Conservation (phyloP, 2,329 filamentous ascomycete species). For the Eurotiales sp. region DNA sequence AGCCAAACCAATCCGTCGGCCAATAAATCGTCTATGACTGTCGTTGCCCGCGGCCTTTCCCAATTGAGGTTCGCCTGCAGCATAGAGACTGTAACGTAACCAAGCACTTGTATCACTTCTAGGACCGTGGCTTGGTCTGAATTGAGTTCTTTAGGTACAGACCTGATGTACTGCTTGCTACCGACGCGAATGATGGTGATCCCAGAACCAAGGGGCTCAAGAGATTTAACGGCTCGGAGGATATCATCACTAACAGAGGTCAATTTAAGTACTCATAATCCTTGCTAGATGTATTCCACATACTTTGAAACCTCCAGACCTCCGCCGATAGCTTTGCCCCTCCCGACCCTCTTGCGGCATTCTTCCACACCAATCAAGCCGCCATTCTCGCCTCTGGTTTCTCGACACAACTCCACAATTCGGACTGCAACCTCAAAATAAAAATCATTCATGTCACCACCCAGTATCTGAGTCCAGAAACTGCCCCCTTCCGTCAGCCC, state of each 20-base stretch:
- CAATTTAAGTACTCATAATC: not conserved
- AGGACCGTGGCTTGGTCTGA: slow-evolving; percentile 89
- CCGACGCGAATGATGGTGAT: slow-evolving; percentile 84
- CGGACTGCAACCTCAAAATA: slow-evolving; percentile 97
- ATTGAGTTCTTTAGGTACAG: slow-evolving; percentile 91
- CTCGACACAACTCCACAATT: slow-evolving; percentile 86
- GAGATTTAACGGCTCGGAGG: slow-evolving; percentile 77
- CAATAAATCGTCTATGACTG: slow-evolving; percentile 84
- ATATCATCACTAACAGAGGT: slow-evolving; percentile 69
- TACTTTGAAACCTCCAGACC: slow-evolving; percentile 76
- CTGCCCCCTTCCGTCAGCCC: slow-evolving; percentile 55
- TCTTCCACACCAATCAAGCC: slow-evolving; percentile 83
- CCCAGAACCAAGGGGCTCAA: slow-evolving; percentile 81
- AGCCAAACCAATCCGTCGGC: slow-evolving; percentile 91
- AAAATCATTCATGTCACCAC: slow-evolving; percentile 91
- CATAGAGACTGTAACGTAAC: slow-evolving; percentile 88
- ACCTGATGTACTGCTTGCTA: slow-evolving; percentile 80
- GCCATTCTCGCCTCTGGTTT: slow-evolving; percentile 84
- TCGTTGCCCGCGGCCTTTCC: slow-evolving; percentile 79
- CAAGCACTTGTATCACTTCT: slow-evolving; percentile 83
- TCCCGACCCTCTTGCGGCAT: slow-evolving; percentile 70
- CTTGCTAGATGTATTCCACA: slow-evolving; percentile 22
- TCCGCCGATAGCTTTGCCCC: slow-evolving; percentile 68
- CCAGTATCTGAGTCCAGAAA: slow-evolving; percentile 90
- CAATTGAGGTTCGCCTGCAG: slow-evolving; percentile 80